Conservation (phyloP, 768 basidiomycete genomes). For the Tephrocybe sp. region DNA sequence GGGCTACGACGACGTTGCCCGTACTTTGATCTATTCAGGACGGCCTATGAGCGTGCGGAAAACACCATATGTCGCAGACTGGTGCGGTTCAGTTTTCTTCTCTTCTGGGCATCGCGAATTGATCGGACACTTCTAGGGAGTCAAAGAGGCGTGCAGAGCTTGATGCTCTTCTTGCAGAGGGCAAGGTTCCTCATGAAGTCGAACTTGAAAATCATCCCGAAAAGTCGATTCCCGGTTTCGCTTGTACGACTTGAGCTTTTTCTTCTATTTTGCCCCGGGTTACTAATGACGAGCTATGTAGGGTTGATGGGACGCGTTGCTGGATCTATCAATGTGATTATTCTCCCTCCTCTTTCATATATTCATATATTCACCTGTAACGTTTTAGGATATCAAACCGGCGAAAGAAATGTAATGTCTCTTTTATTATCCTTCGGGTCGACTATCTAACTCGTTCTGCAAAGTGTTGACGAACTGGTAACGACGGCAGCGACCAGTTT, state of each 20-base stretch:
- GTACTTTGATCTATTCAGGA: conserved; percentile 75
- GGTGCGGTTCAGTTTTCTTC: conserved; percentile 39
- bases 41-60: conserved; percentile 81
- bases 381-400: conserved; percentile 73
- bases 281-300: conserved; percentile 24
- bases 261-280: not conserved
- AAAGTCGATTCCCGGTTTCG: conserved; percentile 54
- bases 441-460: conserved; percentile 8
- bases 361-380: conserved; percentile 8
- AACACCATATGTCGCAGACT: conserved; percentile 76
- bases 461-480: conserved; percentile 82
- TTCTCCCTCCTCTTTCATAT: not conserved
- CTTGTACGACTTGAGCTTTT: conserved; percentile 44
- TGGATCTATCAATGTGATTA: conserved; percentile 54
- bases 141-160: conserved; percentile 60
- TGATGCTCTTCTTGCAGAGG: conserved; percentile 53
- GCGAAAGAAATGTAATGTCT: conserved; percentile 78
- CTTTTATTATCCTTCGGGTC: conserved; percentile 1
- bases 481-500: conserved; percentile 63
- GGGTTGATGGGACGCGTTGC: conserved; percentile 83
- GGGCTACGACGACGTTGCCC: conserved; percentile 72
- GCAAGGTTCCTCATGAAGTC: conserved; percentile 74
- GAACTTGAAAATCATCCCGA: conserved; percentile 73
- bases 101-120: not conserved
- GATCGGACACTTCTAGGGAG: conserved; percentile 47